Evolutionary conservation across 2,329 filamentous ascomycete genomes (phyloP), one percentile per base, ranked within the genome.

Genomic region (Colletotrichum cordylinicola): DNA sequence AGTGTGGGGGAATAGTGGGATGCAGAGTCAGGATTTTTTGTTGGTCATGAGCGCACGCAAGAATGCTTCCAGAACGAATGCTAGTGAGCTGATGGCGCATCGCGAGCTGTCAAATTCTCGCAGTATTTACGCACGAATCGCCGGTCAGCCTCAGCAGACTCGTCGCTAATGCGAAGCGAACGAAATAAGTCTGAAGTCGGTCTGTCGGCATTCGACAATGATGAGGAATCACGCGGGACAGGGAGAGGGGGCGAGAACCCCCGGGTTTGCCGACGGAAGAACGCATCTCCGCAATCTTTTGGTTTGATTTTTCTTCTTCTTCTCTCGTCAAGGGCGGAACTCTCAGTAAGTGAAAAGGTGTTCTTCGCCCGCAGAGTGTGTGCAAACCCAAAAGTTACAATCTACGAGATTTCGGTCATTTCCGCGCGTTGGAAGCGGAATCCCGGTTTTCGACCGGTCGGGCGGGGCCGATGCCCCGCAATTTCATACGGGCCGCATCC

Each of bases 1-100:
- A 65, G 43, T 65, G 64, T 73, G 73, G 69, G 73, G 73, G 48
- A 68, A n/a, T 1, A 48, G 55, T 61, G 55, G 69, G 48, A 55
- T 56, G 33, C 27, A 62, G 33, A 52, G 33, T 62, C 61, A 67
- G 67, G 70, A 13, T 52, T 52, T 21, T 52, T 52, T 21, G 43
- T 52, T 52, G n/a, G 43, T 52, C n/a, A 52, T 52, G 43, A 52
- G 43, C 43, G 10, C 43, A 52, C n/a, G 3, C 43, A 52, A 13
- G 43, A 52, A 52, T 52, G n/a, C 0, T 52, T 52, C 43, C n/a
- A 52, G 43, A 52, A 52, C 43, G 43, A 52, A 13, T 52, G n/a
- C 43, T 13, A 52, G 43, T 52, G 43, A 52, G 43, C 43, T 52
- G 43, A 52, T 52, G 43, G n/a, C 43, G 31, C 58, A n/a, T 33